Percentiles rank a stretch among this genome's conserved stretches.
Conservation (phyloP, 768 basidiomycete genomes). For the Collybiopsis confluens region DNA sequence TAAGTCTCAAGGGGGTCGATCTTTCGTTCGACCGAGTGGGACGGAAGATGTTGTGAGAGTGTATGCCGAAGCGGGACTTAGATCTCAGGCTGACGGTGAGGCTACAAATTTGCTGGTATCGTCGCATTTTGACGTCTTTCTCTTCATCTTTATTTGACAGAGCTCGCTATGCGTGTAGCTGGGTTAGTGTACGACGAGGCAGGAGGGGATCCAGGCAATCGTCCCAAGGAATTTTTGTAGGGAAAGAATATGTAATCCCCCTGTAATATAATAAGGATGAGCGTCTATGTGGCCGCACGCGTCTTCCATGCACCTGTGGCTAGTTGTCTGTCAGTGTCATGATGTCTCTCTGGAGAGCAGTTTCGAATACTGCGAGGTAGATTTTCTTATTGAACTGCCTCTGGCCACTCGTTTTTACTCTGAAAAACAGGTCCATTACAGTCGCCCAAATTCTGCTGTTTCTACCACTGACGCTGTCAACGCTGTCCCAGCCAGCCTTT, state of each 20-base stretch:
- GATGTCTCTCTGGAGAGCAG: conserved; percentile 4
- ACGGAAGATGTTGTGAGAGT: conserved; percentile 98
- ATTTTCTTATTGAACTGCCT: neutral
- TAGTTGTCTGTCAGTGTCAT: neutral
- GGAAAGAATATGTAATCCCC: neutral
- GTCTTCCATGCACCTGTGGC: no score
- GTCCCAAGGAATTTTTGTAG: conserved; percentile 78
- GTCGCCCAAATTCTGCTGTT: conserved; percentile 79
- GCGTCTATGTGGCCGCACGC: no score
- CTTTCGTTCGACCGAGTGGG: conserved; percentile 94
- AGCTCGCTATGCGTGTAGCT: conserved; percentile 81
- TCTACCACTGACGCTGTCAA: conserved; percentile 80
- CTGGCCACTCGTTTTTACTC: conserved; percentile 2
- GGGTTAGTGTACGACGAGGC: conserved; percentile 81
- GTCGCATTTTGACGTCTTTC: neutral
- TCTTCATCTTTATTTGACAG: conserved; percentile 31
- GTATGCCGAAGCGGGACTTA: conserved; percentile 85
- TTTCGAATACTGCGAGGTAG: conserved; percentile 6
- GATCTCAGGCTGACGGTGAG: conserved; percentile 80
- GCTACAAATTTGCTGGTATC: conserved; percentile 13
- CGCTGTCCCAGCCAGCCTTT: conserved; percentile 76
- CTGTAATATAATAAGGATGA: neutral
- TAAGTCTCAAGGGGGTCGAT: conserved; percentile 78
- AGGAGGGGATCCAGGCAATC: conserved; percentile 69
- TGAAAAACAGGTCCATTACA: conserved; percentile 57